These are phyloP conservation scores for Teratosphaeria pseudoeucalypti DNA, from an alignment of 2,329 filamentous ascomycete species.

Conservation along the genomic window DNA sequence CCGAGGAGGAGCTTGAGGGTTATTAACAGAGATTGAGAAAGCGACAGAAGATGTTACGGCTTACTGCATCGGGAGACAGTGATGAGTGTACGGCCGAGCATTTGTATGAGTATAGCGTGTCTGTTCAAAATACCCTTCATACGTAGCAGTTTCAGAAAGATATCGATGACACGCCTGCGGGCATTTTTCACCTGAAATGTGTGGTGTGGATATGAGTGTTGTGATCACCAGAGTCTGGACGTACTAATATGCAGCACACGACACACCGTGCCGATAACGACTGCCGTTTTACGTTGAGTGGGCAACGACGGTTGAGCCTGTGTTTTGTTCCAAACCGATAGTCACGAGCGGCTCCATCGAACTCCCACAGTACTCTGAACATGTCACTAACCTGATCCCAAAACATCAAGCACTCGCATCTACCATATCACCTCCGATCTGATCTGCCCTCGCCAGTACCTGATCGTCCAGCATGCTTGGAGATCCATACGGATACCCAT, in stretches of 20 bases:
- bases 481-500: background rate
- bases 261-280: background rate
- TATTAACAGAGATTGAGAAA: conserved; percentile 47
- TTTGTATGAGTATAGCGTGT: background rate
- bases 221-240: background rate
- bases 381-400: too few species aligned
- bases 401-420: background rate
- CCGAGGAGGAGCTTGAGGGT: conserved; percentile 59
- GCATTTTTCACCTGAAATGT: too few species aligned
- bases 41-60: background rate
- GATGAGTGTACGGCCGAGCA: background rate
- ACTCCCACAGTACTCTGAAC: background rate
- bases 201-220: background rate
- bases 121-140: background rate
- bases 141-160: background rate
- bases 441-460: background rate
- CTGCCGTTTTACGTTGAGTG: background rate
- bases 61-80: background rate
- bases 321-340: background rate
- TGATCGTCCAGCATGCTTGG: background rate
- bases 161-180: background rate
- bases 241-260: background rate
- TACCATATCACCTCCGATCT: background rate
- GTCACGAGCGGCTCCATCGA: background rate
- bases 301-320: background rate